Base-by-base conservation (phyloP, 495 filamentous ascomycete species). In the Xylaria sp. region DNA sequence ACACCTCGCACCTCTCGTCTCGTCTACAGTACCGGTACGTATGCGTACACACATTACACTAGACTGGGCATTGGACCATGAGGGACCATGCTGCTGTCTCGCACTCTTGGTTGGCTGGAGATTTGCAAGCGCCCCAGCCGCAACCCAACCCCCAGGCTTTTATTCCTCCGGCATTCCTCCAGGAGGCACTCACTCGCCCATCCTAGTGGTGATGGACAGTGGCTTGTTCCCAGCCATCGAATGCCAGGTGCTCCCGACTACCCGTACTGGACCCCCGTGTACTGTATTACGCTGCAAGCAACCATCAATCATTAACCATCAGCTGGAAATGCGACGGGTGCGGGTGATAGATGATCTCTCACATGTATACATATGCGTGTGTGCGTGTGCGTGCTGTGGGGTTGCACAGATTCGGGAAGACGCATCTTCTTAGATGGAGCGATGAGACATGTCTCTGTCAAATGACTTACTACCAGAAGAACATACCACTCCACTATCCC, bases 261-360 rank as follows among this genome's bases (percentile, higher is more conserved):
- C 59, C 59, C 59, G 59, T 62, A 24, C 59, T 29, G 37, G 59
- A 62, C 12, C 37, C 37, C 37, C 40, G 59, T 62, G 24, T 59
- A 33, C 59, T 43, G 59, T 41, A 41, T 62, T 41, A 43, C 35
- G 12, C 57, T 40, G 33, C 29, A 24, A 24, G 33, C 62, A 35
- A 14, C 44, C 62, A 66, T 31, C 43, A 14, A 40, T 33, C 24
- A 61, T 33, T 4, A 33, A 29, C 33, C 48, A 24, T 55, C 29
- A 67, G 64, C 64, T 40, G 21, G 48, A 55, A 26, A 19, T 31
- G 21, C 17, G 46, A 50, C 19, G 44, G 44, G 46, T 12, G 31
- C 33, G 46, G 46, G 19, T 43, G 64, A 67, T 67, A 55, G 64
- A 41, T 67, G 64, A 67, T 53, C 64, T 67, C 64, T 67, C 48